A percentile compares a stretch with the other conserved stretches of the same genome.
Conservation (phyloP, 2,329 filamentous ascomycete species). For the Ophiostoma sp. region DNA sequence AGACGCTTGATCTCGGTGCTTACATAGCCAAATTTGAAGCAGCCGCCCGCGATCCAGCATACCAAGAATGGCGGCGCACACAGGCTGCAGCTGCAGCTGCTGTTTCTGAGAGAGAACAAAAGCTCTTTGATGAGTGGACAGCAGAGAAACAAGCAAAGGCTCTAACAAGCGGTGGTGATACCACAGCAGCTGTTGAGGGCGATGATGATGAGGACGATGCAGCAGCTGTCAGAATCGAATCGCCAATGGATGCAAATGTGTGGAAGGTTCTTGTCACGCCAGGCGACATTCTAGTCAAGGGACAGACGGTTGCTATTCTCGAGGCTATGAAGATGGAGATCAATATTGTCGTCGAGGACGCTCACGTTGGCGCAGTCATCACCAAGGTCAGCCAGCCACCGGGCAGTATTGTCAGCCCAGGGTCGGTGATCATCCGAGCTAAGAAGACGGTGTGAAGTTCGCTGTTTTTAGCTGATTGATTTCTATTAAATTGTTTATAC, state of each 20-base stretch:
- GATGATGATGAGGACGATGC: conserved; percentile 1
- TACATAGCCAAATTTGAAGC: neutral
- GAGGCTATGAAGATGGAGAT: conserved; percentile 58
- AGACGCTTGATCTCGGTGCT: conserved; percentile 37
- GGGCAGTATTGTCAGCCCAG: neutral
- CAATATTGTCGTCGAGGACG: conserved; percentile 26
- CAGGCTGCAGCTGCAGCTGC: neutral
- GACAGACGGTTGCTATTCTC: conserved; percentile 37
- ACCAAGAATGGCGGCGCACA: conserved; percentile 1
- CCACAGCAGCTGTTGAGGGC: neutral
- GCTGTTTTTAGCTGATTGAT: neutral
- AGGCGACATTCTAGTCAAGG: conserved; percentile 18
- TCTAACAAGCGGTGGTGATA: neutral
- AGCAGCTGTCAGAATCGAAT: neutral
- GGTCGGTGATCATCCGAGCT: neutral
- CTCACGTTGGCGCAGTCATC: neutral
- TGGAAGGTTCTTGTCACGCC: conserved; percentile 49
- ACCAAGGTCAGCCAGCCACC: neutral
- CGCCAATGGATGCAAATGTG: conserved; percentile 46
- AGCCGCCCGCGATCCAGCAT: neutral
- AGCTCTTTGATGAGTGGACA: conserved; percentile 1
- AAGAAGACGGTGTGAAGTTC: neutral
- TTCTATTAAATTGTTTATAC: neutral
- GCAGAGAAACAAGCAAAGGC: neutral
- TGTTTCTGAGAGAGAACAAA: neutral